Conservation (phyloP, 139 green algal genomes). For the Pycnococcus provasolii region DNA sequence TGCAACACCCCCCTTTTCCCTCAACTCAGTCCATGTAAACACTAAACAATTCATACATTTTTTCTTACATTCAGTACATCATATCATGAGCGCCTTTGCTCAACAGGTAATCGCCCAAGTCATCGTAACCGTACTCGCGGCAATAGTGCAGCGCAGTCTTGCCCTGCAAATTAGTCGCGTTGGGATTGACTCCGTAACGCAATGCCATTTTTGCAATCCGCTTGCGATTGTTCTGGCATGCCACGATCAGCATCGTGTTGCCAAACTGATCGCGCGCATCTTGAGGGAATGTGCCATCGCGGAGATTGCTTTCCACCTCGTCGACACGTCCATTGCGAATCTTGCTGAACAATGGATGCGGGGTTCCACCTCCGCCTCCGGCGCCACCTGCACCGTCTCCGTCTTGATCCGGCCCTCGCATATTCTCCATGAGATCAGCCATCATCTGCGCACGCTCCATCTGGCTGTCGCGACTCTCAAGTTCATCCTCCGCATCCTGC, state of each 20-base stretch:
- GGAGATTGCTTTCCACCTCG: background rate
- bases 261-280: conserved; percentile 10
- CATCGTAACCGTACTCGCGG: conserved; percentile 9
- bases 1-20: no score
- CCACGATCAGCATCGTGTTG: conserved; percentile 17
- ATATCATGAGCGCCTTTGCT: background rate
- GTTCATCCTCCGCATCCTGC: no score
- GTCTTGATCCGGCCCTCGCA: background rate
- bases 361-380: background rate
- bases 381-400: conserved; percentile 1
- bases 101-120: conserved; percentile 15
- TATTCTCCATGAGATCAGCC: no score
- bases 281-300: background rate
- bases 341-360: conserved; percentile 7
- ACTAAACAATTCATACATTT: no score
- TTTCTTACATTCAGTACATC: no score
- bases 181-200: background rate
- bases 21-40: no score
- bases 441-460: no score
- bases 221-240: conserved; percentile 21
- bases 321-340: conserved; percentile 8
- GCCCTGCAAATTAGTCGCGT: conserved; percentile 5
- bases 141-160: conserved; percentile 16
- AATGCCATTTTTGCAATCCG: background rate
- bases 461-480: no score